These are phyloP conservation scores for Maudiozyma turicensis DNA, from an alignment of 805 yeast species.

Conservation along the genomic window DNA sequence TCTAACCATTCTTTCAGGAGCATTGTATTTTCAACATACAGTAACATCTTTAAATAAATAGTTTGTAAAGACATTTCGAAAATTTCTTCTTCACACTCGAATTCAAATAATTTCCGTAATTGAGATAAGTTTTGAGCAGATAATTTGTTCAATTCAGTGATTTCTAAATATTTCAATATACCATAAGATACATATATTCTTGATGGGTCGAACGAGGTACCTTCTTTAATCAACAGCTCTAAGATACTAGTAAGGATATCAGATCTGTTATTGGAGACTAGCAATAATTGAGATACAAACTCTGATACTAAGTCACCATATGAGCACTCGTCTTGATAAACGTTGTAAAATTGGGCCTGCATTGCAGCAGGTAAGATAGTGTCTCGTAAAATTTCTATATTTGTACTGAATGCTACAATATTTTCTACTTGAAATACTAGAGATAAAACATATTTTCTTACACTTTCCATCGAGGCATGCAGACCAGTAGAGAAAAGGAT, in stretches of 20 bases:
- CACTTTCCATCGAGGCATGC: slow-evolving; percentile 67
- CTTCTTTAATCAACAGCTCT: slow-evolving; percentile 37
- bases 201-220: slow-evolving; percentile 58
- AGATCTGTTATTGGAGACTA: not conserved
- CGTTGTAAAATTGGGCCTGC: slow-evolving; percentile 53
- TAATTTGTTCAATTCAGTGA: slow-evolving; percentile 13
- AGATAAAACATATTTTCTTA: slow-evolving; percentile 51
- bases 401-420: slow-evolving; percentile 37
- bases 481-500: slow-evolving; percentile 68
- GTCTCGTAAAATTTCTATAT: slow-evolving; percentile 30
- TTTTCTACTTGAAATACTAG: slow-evolving; percentile 45
- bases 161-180: slow-evolving; percentile 41
- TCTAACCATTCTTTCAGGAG: slow-evolving; percentile 23
- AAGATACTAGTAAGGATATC: slow-evolving; percentile 31
- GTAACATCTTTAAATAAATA: slow-evolving; percentile 37
- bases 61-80: slow-evolving; percentile 44
- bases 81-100: slow-evolving; percentile 42
- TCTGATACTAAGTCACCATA: slow-evolving; percentile 44
- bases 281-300: slow-evolving; percentile 31
- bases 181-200: slow-evolving; percentile 54
- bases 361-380: slow-evolving; percentile 49
- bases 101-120: slow-evolving; percentile 31
- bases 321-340: slow-evolving; percentile 37
- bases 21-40: slow-evolving; percentile 29
- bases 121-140: slow-evolving; percentile 18